A percentile compares a stretch with the other conserved stretches of the same genome.
Evolutionary conservation across 805 yeast genomes (phyloP).

Genomic region (Candida yuanshanica): DNA sequence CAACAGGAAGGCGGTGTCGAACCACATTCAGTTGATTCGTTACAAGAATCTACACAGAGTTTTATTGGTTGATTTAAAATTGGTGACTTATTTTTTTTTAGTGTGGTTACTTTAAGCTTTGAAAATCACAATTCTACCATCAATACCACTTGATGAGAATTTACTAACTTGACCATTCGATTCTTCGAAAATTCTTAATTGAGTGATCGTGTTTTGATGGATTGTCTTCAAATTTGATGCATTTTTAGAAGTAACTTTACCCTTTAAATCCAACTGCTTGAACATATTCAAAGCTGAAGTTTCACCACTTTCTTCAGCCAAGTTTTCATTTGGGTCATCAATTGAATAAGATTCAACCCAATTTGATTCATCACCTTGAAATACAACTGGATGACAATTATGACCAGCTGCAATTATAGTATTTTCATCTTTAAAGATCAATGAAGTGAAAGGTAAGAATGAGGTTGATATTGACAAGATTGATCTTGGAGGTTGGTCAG

Average conservation of each 20-base stretch:
- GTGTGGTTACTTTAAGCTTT: slow-evolving; percentile 29
- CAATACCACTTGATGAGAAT: slow-evolving; percentile 76
- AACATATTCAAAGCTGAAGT: slow-evolving; percentile 88
- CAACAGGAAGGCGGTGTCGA: slow-evolving; percentile 36
- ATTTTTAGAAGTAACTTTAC: slow-evolving; percentile 48
- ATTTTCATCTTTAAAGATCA: slow-evolving; percentile 62
- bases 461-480: slow-evolving; percentile 56
- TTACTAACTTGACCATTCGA: slow-evolving; percentile 42
- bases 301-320: slow-evolving; percentile 44
- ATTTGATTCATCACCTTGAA: slow-evolving; percentile 57
- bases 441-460: slow-evolving; percentile 73
- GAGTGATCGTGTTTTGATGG: slow-evolving; percentile 87
- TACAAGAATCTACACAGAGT: slow-evolving; percentile 20
- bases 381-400: slow-evolving; percentile 85
- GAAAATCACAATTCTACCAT: slow-evolving; percentile 86
- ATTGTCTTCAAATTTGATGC: slow-evolving; percentile 58
- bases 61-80: slow-evolving; percentile 5
- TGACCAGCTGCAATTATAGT: slow-evolving; percentile 85
- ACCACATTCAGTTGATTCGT: slow-evolving; percentile 9
- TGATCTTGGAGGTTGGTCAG: slow-evolving; percentile 57
- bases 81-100: background rate
- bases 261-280: slow-evolving; percentile 92
- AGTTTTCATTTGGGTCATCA: slow-evolving; percentile 49
- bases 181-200: slow-evolving; percentile 45
- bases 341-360: slow-evolving; percentile 53